Conservation (phyloP, 495 filamentous ascomycete species). For the Friedmanniomyces endolithicus region DNA sequence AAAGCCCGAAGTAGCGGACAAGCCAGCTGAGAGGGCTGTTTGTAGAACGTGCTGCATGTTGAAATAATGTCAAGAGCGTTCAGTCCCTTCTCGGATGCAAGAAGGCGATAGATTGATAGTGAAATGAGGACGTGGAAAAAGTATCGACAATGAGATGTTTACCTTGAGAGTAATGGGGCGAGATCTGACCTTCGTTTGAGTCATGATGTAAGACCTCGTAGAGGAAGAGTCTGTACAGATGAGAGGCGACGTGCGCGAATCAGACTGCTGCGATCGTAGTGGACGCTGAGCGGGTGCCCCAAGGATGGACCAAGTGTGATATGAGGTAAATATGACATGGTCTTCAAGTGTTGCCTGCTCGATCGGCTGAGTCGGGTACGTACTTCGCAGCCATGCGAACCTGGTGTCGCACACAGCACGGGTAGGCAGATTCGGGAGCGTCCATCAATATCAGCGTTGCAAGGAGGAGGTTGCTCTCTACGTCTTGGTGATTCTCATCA, state of each 20-base stretch:
- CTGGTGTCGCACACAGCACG: too few relatives aligned
- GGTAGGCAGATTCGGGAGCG: too few relatives aligned
- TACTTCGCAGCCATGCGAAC: too few relatives aligned
- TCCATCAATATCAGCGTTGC: too few relatives aligned
- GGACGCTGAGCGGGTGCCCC: not conserved
- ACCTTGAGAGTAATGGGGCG: too few relatives aligned
- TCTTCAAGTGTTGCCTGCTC: too few relatives aligned
- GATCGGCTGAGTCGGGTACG: too few relatives aligned
- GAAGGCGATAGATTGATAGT: too few relatives aligned
- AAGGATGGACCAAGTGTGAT: not conserved
- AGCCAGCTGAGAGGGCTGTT: slow-evolving; percentile 29
- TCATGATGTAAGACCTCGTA: not conserved
- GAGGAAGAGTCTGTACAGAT: not conserved
- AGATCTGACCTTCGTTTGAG: not conserved
- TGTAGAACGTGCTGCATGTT: slow-evolving; percentile 30
- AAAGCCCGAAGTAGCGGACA: slow-evolving; percentile 30
- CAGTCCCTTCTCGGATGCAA: too few relatives aligned
- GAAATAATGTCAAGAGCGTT: not conserved
- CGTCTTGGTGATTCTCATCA: too few relatives aligned
- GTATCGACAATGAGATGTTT: not conserved
- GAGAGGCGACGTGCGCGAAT: not conserved
- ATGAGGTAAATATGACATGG: not conserved
- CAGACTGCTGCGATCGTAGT: not conserved
- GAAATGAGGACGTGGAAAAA: not conserved
- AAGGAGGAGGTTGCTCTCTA: too few relatives aligned